Evolutionary conservation across 495 filamentous ascomycete genomes (phyloP).

Genomic region (Hyaloscypha bicolor): DNA sequence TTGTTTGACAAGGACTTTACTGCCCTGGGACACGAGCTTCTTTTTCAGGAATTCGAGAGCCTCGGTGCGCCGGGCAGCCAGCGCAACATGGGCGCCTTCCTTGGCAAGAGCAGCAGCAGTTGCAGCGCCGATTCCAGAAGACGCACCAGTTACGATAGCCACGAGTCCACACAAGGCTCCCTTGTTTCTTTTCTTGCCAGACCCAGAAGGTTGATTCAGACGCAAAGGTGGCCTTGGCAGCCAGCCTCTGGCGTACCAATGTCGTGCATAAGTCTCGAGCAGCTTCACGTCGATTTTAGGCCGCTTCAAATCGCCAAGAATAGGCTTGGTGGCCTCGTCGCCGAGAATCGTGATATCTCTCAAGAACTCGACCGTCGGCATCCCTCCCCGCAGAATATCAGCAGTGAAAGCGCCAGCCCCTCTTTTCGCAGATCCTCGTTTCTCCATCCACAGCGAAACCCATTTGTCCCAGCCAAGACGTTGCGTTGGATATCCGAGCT

Average conservation of each 20-base stretch:
- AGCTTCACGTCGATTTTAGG: slow-evolving; percentile 61
- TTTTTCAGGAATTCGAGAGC: slow-evolving; percentile 59
- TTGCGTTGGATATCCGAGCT: slow-evolving; percentile 65
- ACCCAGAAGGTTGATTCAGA: slow-evolving; percentile 19
- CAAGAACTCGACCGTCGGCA: slow-evolving; percentile 63
- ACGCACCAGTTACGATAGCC: slow-evolving; percentile 56
- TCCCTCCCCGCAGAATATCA: slow-evolving; percentile 47
- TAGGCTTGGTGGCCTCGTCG: slow-evolving; percentile 57
- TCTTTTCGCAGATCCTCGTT: slow-evolving; percentile 55
- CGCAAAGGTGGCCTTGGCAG: slow-evolving; percentile 54
- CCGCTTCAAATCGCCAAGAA: slow-evolving; percentile 56
- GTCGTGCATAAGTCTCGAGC: slow-evolving; percentile 66
- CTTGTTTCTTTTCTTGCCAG: slow-evolving; percentile 38
- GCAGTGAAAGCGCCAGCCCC: slow-evolving; percentile 60
- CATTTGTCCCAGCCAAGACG: slow-evolving; percentile 62
- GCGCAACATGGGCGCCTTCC: slow-evolving; percentile 62
- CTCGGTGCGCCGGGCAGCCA: slow-evolving; percentile 63
- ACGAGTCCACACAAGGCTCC: slow-evolving; percentile 57
- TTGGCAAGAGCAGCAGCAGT: slow-evolving; percentile 44
- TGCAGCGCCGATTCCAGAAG: slow-evolving; percentile 57
- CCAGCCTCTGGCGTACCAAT: slow-evolving; percentile 73
- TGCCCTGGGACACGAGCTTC: slow-evolving; percentile 48
- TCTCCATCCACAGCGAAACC: slow-evolving; percentile 63
- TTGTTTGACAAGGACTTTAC: slow-evolving; percentile 57
- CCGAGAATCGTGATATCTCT: slow-evolving; percentile 60